Base-by-base conservation (phyloP, 495 filamentous ascomycete species). In the Xylaria bambusicola region DNA sequence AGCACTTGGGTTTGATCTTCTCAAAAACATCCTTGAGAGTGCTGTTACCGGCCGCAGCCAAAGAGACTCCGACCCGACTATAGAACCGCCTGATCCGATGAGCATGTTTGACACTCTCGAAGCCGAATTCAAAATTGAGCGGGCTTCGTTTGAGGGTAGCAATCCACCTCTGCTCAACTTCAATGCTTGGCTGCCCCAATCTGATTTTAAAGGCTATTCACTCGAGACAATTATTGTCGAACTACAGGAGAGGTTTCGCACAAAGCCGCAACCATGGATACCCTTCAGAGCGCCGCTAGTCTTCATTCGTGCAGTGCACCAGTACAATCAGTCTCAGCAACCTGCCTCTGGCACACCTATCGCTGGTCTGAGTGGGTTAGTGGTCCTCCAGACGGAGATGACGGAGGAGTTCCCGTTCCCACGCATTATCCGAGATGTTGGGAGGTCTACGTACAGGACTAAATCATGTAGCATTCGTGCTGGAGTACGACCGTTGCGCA, bases 321-420 rank as follows among this genome's bases (percentile, higher is more conserved):
- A 53, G 35, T 53, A 53, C 35, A 53, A 53, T 7, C 50, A 29
- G 26, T 17, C 0, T 23, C 23, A 18, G 36, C 3, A 33, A 33
- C 5, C 29, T 33, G 29, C 6, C 6, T 15, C 21, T 21, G 23
- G 6, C 7, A 27, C 29, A 10, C 5, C 29, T 23, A 53, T 53
- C 23, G 6, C 13, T 15, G 21, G 35, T 12, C 13, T 53, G 13
- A 41, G 9, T n/a, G 50, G 50, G 1, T n/a, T 53, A 27, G 35
- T 53, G 15, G 21, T 41, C 2, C 13, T 53, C 6, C 1, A 41
- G 15, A 23, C 40, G 15, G 2, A 6, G n/a, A 17, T 53, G 35
- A 41, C 35, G 3, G 50, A 53, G 35, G 50, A 53, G 36, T 53
- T 53, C 24, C 50, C 50, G 36, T 53, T 53, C 50, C 50, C 50